These are phyloP conservation scores for Scorias spongiosa DNA, from an alignment of 2,329 filamentous ascomycete species.

Conservation along the genomic window DNA sequence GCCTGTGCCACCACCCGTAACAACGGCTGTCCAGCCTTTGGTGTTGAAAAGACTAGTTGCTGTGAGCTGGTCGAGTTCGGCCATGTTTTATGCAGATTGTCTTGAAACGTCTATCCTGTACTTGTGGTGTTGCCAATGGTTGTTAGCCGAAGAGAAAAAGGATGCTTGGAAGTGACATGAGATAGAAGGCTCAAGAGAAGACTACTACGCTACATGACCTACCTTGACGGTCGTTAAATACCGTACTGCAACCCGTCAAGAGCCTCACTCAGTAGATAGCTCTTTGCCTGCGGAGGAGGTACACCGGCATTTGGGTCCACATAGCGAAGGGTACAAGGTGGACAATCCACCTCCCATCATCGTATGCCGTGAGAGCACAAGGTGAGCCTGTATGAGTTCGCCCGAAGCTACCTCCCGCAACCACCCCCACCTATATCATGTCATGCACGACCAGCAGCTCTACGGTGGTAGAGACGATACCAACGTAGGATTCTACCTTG, in stretches of 20 bases:
- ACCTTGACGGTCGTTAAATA: too few species aligned
- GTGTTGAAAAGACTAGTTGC: conserved; percentile 21
- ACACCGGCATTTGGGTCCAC: background rate
- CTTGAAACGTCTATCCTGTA: background rate
- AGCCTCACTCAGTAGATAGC: background rate
- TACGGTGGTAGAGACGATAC: too few species aligned
- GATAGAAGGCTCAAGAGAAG: too few species aligned
- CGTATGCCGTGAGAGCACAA: background rate
- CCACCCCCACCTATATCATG: too few species aligned
- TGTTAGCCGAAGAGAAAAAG: background rate
- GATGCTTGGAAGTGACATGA: too few species aligned
- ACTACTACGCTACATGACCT: too few species aligned
- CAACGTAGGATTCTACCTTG: too few species aligned
- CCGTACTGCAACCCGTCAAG: too few species aligned
- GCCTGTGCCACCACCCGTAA: conserved; percentile 32
- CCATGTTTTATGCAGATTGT: background rate
- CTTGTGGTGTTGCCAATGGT: background rate
- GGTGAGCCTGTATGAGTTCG: too few species aligned
- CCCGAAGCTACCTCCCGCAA: too few species aligned
- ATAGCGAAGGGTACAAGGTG: background rate
- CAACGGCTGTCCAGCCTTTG: conserved; percentile 25
- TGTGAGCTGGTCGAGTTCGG: conserved; percentile 6
- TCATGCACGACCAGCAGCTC: too few species aligned
- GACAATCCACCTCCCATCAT: background rate
- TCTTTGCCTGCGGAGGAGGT: background rate